phyloP scores from a whole-genome alignment of 2,329 filamentous ascomycete genomes.

The Colletotrichum sp. region DNA sequence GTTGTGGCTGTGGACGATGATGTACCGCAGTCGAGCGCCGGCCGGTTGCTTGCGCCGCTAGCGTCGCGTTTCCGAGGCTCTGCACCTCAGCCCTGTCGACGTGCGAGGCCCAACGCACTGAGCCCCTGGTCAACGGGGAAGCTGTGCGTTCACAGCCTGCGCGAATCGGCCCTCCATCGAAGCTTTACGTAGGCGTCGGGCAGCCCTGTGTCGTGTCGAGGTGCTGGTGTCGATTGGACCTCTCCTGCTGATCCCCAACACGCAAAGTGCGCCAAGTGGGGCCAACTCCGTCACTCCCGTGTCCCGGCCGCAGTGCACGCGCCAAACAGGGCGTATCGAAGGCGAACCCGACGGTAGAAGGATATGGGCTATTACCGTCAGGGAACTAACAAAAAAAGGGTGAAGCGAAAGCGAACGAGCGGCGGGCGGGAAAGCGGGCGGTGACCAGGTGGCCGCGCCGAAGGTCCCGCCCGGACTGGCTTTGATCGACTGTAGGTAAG shows the following conservation, averaged over 20 bases:
- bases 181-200: not conserved
- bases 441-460: not conserved
- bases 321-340: not conserved
- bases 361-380: not conserved
- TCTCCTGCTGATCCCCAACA: slow-evolving; percentile 8
- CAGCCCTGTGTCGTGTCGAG: not conserved
- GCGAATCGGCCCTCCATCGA: not conserved
- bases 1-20: not conserved
- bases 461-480: not conserved
- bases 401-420: not conserved
- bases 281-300: slow-evolving; percentile 12
- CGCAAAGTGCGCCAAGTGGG: slow-evolving; percentile 5
- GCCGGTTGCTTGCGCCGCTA: not conserved
- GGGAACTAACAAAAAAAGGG: not conserved
- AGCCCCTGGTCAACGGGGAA: not conserved
- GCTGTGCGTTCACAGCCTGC: not conserved
- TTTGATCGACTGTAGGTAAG: not conserved
- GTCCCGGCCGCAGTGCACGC: slow-evolving; percentile 1
- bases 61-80: slow-evolving; percentile 1
- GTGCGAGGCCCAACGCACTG: not conserved
- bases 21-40: not conserved
- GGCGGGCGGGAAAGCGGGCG: not conserved
- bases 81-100: slow-evolving; percentile 3
- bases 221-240: not conserved
- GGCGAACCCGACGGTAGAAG: not conserved